Conservation (phyloP, 805 yeast genomes). For the Yamadazyma insecticola region DNA sequence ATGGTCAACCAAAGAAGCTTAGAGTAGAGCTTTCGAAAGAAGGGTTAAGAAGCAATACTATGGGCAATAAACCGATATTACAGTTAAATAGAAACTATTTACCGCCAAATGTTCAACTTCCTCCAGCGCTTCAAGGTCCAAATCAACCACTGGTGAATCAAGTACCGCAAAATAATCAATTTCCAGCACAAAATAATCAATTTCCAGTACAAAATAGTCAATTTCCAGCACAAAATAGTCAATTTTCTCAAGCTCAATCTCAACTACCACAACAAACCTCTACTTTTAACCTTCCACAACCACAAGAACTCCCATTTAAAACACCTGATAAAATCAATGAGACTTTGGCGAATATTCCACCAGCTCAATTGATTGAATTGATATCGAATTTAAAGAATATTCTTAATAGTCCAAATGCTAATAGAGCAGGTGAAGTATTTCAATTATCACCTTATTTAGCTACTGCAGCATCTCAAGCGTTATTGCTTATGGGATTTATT, state of each 20-base stretch:
- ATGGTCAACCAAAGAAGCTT: constrained; percentile 41
- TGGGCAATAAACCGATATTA: constrained; percentile 38
- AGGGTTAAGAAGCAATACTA: constrained; percentile 39
- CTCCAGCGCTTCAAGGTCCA: constrained; percentile 29
- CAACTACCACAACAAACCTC: too few relatives aligned
- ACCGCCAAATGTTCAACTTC: constrained; percentile 57
- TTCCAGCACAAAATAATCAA: too few relatives aligned
- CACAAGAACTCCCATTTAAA: constrained; percentile 40
- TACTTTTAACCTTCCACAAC: constrained; percentile 42
- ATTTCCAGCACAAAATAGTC: too few relatives aligned
- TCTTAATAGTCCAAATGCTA: constrained; percentile 45
- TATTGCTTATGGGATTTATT: constrained; percentile 71
- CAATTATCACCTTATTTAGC: constrained; percentile 55
- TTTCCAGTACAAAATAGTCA: too few relatives aligned
- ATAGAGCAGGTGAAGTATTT: constrained; percentile 50
- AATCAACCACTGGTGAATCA: constrained; percentile 1
- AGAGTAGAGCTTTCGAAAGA: constrained; percentile 61
- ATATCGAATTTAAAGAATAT: constrained; percentile 61
- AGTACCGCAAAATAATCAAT: too few relatives aligned
- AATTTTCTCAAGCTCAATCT: not conserved
- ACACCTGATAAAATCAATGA: constrained; percentile 56
- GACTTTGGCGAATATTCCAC: constrained; percentile 62
- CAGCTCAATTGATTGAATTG: constrained; percentile 65
- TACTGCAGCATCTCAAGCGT: constrained; percentile 66
- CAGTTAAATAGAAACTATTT: constrained; percentile 41